Evolutionary conservation across 1,284 basidiomycete species (phyloP).

Genomic region (Agroathelia rolfsii): DNA sequence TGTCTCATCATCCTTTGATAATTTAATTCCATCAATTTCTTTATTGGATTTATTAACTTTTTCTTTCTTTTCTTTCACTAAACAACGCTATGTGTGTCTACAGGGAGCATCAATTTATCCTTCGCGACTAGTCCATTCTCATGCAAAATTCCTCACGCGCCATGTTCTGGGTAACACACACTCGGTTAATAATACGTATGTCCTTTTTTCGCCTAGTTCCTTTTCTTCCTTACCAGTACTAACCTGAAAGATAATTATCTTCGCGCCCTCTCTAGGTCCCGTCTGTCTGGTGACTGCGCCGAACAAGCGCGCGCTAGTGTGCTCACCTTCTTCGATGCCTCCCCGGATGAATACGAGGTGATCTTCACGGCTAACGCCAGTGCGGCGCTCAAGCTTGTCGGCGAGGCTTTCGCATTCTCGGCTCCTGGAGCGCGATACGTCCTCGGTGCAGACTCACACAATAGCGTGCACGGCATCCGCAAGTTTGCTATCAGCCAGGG

Average conservation of each 20-base stretch:
- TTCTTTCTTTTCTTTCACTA: no score
- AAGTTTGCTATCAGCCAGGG: conserved; percentile 50
- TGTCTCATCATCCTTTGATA: no score
- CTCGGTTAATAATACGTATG: conserved; percentile 66
- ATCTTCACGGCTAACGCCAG: conserved; percentile 78
- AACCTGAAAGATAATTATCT: conserved; percentile 7
- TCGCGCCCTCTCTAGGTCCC: conserved; percentile 39
- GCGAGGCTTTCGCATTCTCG: conserved; percentile 68
- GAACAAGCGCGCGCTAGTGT: conserved; percentile 60
- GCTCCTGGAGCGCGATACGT: conserved; percentile 46
- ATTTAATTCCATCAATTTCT: no score
- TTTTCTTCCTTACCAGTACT: conserved; percentile 3
- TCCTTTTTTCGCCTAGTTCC: conserved; percentile 17
- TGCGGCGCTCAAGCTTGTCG: conserved; percentile 69
- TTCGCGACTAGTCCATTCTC: conserved; percentile 58
- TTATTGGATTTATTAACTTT: no score
- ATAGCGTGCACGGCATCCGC: conserved; percentile 77
- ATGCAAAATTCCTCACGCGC: conserved; percentile 54
- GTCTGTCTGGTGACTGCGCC: conserved; percentile 53
- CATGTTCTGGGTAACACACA: conserved; percentile 74
- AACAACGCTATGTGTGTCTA: no score
- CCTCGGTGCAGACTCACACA: conserved; percentile 68
- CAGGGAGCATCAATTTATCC: conserved; percentile 71
- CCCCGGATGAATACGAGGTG: conserved; percentile 67
- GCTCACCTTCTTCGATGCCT: conserved; percentile 63